These are phyloP conservation scores for Trypanosoma congolense DNA, from an alignment of 208 protist species.

Conservation along the genomic window DNA sequence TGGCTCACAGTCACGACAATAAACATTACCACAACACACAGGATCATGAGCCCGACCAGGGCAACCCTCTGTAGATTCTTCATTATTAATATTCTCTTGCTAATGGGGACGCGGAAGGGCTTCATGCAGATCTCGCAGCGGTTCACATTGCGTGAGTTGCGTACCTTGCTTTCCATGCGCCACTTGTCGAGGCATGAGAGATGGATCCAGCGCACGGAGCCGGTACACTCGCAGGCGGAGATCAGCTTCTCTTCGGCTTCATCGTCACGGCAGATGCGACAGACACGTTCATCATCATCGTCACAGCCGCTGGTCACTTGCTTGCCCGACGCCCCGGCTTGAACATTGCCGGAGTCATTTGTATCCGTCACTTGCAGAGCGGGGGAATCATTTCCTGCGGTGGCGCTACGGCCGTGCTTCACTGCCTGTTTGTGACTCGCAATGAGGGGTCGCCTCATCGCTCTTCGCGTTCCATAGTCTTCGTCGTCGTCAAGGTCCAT, in stretches of 20 bases:
- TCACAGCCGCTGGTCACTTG: not conserved
- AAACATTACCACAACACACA: conserved; percentile 29
- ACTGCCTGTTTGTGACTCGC: not conserved
- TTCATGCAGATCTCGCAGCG: conserved; percentile 76
- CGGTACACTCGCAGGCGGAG: conserved; percentile 64
- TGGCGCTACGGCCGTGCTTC: not conserved
- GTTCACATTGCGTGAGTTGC: conserved; percentile 61
- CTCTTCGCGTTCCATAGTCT: not conserved
- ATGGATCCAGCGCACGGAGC: conserved; percentile 76
- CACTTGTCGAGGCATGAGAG: conserved; percentile 70
- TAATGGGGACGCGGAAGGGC: conserved; percentile 52
- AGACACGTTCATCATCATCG: conserved; percentile 57
- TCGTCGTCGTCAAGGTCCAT: not conserved
- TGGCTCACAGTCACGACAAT: conserved; percentile 26
- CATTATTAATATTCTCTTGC: conserved; percentile 35
- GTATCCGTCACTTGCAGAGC: not conserved
- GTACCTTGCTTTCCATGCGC: conserved; percentile 66
- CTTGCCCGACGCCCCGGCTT: not conserved
- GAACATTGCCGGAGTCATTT: not conserved
- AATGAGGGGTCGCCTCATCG: not conserved
- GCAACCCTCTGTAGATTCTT: conserved; percentile 43
- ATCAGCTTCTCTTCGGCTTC: conserved; percentile 51
- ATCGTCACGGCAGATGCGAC: conserved; percentile 76
- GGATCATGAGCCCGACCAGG: conserved; percentile 25
- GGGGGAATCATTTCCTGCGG: not conserved